A percentile compares a stretch with the other conserved stretches of the same genome.
phyloP scores from a whole-genome alignment of 2,329 filamentous ascomycete species.

The Verticillium albo-atrum region DNA sequence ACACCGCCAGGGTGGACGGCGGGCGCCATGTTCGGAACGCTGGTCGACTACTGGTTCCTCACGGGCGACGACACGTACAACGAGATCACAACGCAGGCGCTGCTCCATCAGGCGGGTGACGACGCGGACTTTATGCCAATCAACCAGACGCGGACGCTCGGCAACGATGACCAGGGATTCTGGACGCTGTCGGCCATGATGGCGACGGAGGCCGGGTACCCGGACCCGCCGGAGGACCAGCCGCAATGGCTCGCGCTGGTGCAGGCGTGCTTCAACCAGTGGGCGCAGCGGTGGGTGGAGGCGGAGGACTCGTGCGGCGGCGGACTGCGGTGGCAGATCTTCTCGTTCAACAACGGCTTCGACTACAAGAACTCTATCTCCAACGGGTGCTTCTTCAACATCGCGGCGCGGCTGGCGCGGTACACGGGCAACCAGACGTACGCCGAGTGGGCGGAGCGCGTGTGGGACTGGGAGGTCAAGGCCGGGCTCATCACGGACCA shows the following conservation, averaged over 20 bases:
- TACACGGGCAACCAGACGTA: slow-evolving; percentile 81
- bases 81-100: slow-evolving; percentile 49
- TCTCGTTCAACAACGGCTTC: slow-evolving; percentile 68
- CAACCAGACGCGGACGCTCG: slow-evolving; percentile 58
- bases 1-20: slow-evolving; percentile 61
- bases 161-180: slow-evolving; percentile 77
- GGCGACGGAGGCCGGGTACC: slow-evolving; percentile 73
- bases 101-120: slow-evolving; percentile 58
- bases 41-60: slow-evolving; percentile 69
- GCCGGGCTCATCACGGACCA: slow-evolving; percentile 52
- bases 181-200: slow-evolving; percentile 81
- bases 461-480: slow-evolving; percentile 61
- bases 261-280: slow-evolving; percentile 77
- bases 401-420: slow-evolving; percentile 65
- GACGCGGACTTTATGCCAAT: slow-evolving; percentile 60
- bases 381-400: slow-evolving; percentile 67
- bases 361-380: slow-evolving; percentile 66
- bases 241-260: slow-evolving; percentile 75
- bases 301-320: slow-evolving; percentile 55
- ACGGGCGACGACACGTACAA: slow-evolving; percentile 66
- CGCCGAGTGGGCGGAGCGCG: slow-evolving; percentile 65
- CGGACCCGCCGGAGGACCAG: slow-evolving; percentile 56
- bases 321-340: slow-evolving; percentile 83
- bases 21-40: slow-evolving; percentile 64
- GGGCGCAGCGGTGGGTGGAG: slow-evolving; percentile 65